These are phyloP conservation scores for Alternaria triticina DNA, from an alignment of 2,329 filamentous ascomycete genomes.

Conservation along the genomic window DNA sequence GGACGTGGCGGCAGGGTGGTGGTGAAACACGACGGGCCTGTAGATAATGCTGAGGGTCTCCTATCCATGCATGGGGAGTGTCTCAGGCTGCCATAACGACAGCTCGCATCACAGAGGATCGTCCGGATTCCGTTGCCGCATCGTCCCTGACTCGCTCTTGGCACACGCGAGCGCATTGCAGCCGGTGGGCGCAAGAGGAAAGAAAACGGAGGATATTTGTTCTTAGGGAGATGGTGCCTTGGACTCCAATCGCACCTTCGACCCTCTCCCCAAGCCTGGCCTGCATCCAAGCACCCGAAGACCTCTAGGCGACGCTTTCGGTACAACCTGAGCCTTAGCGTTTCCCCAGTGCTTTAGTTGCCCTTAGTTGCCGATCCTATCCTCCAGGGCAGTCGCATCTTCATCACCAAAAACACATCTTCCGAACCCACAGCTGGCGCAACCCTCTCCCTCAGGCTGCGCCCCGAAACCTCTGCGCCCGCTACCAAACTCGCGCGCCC, in stretches of 20 bases:
- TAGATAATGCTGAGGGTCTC: slow-evolving; percentile 33
- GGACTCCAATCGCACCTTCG: background rate
- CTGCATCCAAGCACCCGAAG: slow-evolving; percentile 8
- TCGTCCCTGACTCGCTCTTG: slow-evolving; percentile 29
- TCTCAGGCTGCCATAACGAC: slow-evolving; percentile 24
- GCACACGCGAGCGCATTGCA: slow-evolving; percentile 24
- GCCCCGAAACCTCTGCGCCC: slow-evolving; percentile 2
- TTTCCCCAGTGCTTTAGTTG: slow-evolving; percentile 22
- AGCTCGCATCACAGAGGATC: slow-evolving; percentile 24
- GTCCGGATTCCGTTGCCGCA: slow-evolving; percentile 22
- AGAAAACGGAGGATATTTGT: background rate
- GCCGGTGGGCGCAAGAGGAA: background rate
- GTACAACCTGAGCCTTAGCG: slow-evolving; percentile 17
- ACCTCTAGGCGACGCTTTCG: slow-evolving; percentile 3
- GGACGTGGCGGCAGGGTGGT: slow-evolving; percentile 24
- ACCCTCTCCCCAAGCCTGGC: background rate
- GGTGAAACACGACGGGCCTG: slow-evolving; percentile 39
- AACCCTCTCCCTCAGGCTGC: slow-evolving; percentile 4
- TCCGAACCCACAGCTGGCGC: slow-evolving; percentile 9
- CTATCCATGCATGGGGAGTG: slow-evolving; percentile 39
- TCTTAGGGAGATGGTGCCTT: slow-evolving; percentile 2
- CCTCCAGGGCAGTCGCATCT: slow-evolving; percentile 17
- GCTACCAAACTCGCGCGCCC: slow-evolving; percentile 2
- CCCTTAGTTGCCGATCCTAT: slow-evolving; percentile 31
- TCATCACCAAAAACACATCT: slow-evolving; percentile 17